Base-by-base conservation (phyloP, 768 basidiomycete genomes). In the Suillus decipiens region DNA sequence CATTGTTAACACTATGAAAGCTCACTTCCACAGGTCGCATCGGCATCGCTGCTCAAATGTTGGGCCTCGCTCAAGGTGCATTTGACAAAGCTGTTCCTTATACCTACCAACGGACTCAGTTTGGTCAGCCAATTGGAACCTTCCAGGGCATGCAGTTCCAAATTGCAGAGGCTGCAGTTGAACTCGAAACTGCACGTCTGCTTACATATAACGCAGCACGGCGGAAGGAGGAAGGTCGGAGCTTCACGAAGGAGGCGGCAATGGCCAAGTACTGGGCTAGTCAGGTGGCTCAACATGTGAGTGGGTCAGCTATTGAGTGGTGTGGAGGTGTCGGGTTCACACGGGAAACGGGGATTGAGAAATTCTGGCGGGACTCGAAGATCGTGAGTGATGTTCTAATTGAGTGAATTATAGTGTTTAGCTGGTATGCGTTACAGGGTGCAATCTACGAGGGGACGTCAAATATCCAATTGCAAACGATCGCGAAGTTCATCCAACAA, bases 61-160 rank as follows among this genome's bases (percentile, higher is more conserved):
- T 99, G 60, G 97, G 97, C 17, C 88, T 99, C 36, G 97, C 97
- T 2, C 95, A 98, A 72, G 97, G 96, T 28, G 96, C 95, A 2
- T 99, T 99, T 73, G 88, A 96, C 78, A 93, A 96, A 73, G 85
- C 92, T 1, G 93, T 99, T n/a, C 89, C 92, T 0, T 97, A 97
- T 76, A 93, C 97, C 1, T 97, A 93, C 77, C 85, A 95, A 73
- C 91, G 97, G 59, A 86, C 85, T 68, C 97, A 99, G 76, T 99
- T 99, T 72, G 95, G 95, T 4, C 92, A 96, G 73, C 82, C 95
- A 9, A 84, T 99, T 37, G 96, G 95, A 36, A 92, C 88, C 34
- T 97, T 96, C 85, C 96, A 99, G 77, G 93, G 92, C 60, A 95
- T 99, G 93, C 86, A 88, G 7, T 92, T 95, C 83, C 95, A 97